These are phyloP conservation scores for Leccinum boreale DNA, from an alignment of 768 basidiomycete species.

Conservation along the genomic window DNA sequence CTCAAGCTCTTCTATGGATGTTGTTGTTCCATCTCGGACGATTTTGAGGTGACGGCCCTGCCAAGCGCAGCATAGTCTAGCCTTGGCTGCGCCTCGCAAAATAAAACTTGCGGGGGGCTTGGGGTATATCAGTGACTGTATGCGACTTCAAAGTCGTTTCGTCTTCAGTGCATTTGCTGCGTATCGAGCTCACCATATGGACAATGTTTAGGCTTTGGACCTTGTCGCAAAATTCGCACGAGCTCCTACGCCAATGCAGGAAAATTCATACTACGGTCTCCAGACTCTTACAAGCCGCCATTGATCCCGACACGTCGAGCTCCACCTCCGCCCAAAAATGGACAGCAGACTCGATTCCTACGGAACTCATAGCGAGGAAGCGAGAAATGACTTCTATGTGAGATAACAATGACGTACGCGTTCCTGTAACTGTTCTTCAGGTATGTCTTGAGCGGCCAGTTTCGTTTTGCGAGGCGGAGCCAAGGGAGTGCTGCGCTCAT, in stretches of 20 bases:
- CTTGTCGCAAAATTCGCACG: constrained; percentile 37
- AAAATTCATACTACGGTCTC: constrained; percentile 43
- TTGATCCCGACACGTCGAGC: constrained; percentile 15
- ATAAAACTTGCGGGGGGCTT: constrained; percentile 78
- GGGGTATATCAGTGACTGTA: constrained; percentile 79
- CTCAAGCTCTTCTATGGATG: constrained; percentile 81
- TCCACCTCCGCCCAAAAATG: constrained; percentile 52
- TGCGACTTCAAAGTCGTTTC: constrained; percentile 12
- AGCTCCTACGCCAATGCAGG: constrained; percentile 34
- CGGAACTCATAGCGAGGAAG: constrained; percentile 91
- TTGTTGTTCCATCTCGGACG: constrained; percentile 72
- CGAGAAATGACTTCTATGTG: constrained; percentile 94
- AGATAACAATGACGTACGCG: constrained; percentile 82
- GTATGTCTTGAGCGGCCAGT: constrained; percentile 63
- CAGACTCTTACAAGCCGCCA: constrained; percentile 27
- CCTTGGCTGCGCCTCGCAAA: constrained; percentile 65
- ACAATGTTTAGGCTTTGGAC: constrained; percentile 55
- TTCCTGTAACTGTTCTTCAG: constrained; percentile 94
- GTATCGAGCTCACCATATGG: constrained; percentile 21
- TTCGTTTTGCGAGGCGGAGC: constrained; percentile 66
- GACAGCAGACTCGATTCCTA: constrained; percentile 81
- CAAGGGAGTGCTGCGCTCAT: constrained; percentile 73
- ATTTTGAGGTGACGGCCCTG: constrained; percentile 78
- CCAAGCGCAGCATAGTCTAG: constrained; percentile 58
- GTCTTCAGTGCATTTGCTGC: background rate